Evolutionary conservation across 1,139 yeast species (phyloP), one percentile per base, ranked within the genome.

Genomic region (Protomyces gravidus): DNA sequence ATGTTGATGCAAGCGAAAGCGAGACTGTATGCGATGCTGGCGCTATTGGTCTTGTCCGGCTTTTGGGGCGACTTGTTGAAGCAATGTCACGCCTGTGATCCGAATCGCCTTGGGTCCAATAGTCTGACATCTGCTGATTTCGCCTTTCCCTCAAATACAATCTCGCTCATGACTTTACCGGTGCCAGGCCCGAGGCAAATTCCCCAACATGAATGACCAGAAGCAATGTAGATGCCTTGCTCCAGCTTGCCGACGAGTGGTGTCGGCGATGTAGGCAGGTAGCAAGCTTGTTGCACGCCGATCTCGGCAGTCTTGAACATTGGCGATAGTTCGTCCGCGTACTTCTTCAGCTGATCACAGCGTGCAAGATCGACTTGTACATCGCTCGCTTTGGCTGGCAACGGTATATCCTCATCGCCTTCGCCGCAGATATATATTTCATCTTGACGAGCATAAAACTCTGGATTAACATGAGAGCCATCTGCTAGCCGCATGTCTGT

Each of bases 121-220:
- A 89, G 85, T 47, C 85, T 78, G 36, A 89, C 81, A 69, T 87
- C 88, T 23, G 96, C 95, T 62, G 89, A 82, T 50, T 74, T 78
- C 9, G 85, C 84, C 63, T 80, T 81, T n/a, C 97, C 97, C 59
- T 90, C 97, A 58, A 90, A 73, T 53, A 92, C 73, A 61, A 92
- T 70, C 72, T 92, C 97, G 66, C 96, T 83, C 86, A 92, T 81
- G 51, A 92, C 80, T 68, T 89, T 84, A 19, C 98, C 98, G 0
- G 97, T 89, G 2, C 88, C 97, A 1, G 97, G 97, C 0, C 97
- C 97, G 72, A 92, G 90, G 73, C 92, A 92, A 64, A 92, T 92
- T 25, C 98, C 98, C 98, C 98, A 92, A 73, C 97, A 92, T 21
- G 95, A 85, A 72, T 92, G 98, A 1, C 97, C 98, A 19, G 94